A percentile compares a stretch with the other conserved stretches of the same genome.
phyloP scores from a whole-genome alignment of 2,329 filamentous ascomycete genomes.

The Grosmannia huntii region DNA sequence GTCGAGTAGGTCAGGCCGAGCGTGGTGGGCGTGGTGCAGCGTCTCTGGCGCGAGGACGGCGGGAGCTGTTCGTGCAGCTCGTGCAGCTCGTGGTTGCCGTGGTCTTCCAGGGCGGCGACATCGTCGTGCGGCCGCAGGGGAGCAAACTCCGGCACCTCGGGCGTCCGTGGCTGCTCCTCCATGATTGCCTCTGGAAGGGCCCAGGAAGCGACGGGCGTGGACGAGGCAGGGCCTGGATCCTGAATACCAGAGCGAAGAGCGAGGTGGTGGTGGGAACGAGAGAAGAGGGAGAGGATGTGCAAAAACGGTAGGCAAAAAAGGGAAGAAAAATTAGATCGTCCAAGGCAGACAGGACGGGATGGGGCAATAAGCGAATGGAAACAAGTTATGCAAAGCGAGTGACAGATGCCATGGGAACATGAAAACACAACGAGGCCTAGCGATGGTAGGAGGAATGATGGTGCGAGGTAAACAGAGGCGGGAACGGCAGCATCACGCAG shows the following conservation, averaged over 20 bases:
- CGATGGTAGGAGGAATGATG: background rate
- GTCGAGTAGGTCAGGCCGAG: constrained; percentile 6
- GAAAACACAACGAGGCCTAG: background rate
- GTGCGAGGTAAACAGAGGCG: background rate
- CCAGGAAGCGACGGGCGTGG: background rate
- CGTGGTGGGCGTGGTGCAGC: constrained; percentile 8
- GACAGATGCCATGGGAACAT: background rate
- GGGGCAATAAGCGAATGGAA: background rate
- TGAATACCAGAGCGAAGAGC: too few species aligned
- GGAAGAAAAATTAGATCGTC: background rate
- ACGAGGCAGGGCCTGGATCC: too few species aligned
- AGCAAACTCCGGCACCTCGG: background rate
- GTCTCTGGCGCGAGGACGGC: background rate
- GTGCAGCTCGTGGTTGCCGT: constrained; percentile 1
- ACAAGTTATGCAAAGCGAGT: background rate
- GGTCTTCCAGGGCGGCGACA: background rate
- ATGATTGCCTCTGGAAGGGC: constrained; percentile 1
- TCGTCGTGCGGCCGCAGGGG: background rate
- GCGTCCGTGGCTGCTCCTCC: background rate
- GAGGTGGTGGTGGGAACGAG: background rate
- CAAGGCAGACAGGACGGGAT: background rate
- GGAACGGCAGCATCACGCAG: background rate
- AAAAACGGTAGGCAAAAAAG: background rate
- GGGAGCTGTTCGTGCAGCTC: background rate
- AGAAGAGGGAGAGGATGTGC: background rate